Percentiles rank a stretch among this genome's conserved stretches.
Conservation (phyloP, 2,329 filamentous ascomycete species). For the Arthrobotrys iridis region DNA sequence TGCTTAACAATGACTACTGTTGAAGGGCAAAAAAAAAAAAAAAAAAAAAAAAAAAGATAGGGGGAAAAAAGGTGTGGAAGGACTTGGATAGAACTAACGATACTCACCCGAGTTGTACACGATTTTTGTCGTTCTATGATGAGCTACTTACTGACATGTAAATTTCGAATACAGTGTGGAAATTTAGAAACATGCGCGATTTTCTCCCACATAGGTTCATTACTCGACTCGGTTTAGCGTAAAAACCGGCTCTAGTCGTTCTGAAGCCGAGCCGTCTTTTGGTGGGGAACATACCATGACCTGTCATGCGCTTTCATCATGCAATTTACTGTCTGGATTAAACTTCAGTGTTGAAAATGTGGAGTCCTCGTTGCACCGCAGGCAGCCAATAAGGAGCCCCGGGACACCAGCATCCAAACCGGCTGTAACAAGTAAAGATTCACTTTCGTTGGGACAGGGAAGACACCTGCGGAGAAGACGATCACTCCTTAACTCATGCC, state of each 20-base stretch:
- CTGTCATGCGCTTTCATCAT: slow-evolving; percentile 31
- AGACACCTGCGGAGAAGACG: neutral
- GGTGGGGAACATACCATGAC: slow-evolving; percentile 39
- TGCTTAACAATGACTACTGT: too few relatives aligned
- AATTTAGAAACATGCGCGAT: slow-evolving; percentile 30
- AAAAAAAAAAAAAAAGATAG: neutral
- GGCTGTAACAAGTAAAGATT: slow-evolving; percentile 20
- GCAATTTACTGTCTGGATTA: slow-evolving; percentile 30
- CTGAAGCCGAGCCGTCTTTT: slow-evolving; percentile 48
- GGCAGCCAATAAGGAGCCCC: neutral
- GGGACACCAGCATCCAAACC: neutral
- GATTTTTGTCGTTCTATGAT: too few relatives aligned
- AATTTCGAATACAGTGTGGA: neutral
- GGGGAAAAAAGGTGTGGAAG: neutral
- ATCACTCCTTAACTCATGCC: neutral
- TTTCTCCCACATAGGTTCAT: slow-evolving; percentile 21
- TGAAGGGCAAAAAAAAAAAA: neutral
- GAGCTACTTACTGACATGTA: neutral
- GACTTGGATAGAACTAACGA: too few relatives aligned
- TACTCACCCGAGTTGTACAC: too few relatives aligned
- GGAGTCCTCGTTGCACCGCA: neutral
- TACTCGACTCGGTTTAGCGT: slow-evolving; percentile 34
- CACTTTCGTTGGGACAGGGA: slow-evolving; percentile 15
- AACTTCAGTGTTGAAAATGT: slow-evolving; percentile 1
- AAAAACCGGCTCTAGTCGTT: slow-evolving; percentile 27